Percentiles rank a stretch among this genome's conserved stretches.
These are phyloP conservation scores for Avena sativa DNA, from an alignment of 176 grass and related monocot genomes.

Conservation along the genomic window DNA sequence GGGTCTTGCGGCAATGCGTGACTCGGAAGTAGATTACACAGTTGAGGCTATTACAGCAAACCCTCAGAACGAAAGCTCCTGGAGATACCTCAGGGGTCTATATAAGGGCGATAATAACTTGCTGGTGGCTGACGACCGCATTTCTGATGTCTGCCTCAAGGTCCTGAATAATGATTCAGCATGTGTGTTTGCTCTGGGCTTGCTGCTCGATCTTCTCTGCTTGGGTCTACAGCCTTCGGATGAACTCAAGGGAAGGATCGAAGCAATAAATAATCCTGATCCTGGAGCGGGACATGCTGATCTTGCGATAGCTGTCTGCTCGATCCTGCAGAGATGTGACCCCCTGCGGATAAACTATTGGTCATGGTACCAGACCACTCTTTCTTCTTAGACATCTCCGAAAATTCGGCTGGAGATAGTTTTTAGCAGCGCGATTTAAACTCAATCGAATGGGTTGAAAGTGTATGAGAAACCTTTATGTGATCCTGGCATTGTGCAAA, in stretches of 20 bases:
- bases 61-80: constrained; percentile 90
- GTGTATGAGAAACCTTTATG: neutral
- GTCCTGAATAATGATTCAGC: constrained; percentile 65
- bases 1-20: constrained; percentile 70
- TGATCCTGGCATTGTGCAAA: constrained; percentile 2
- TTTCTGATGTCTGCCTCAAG: constrained; percentile 69
- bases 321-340: constrained; percentile 69
- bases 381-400: constrained; percentile 49
- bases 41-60: constrained; percentile 67
- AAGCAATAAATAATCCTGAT: constrained; percentile 41
- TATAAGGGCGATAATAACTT: constrained; percentile 70
- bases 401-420: neutral
- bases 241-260: constrained; percentile 62
- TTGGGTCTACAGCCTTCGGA: constrained; percentile 70
- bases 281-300: constrained; percentile 49
- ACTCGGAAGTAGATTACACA: constrained; percentile 88
- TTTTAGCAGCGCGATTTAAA: constrained; percentile 8
- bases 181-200: constrained; percentile 69
- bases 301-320: constrained; percentile 64
- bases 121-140: constrained; percentile 59
- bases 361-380: constrained; percentile 73
- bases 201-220: constrained; percentile 77
- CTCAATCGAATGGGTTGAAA: neutral
- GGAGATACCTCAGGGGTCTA: constrained; percentile 87
- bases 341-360: constrained; percentile 92